Conservation (phyloP, 257 asterid species). For the Gentiana macrophylla region DNA sequence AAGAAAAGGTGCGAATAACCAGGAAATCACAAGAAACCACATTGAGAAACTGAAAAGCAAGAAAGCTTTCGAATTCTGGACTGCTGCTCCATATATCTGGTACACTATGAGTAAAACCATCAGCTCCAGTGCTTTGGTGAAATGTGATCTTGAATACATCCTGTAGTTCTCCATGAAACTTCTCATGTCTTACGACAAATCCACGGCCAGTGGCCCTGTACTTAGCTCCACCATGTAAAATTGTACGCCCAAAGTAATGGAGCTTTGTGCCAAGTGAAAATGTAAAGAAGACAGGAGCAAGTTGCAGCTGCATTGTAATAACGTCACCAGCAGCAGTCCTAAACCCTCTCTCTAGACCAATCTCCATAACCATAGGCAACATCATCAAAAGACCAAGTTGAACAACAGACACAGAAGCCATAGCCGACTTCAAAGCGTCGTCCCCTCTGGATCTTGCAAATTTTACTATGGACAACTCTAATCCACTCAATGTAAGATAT, state of each 20-base stretch:
- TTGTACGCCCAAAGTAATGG: constrained; percentile 88
- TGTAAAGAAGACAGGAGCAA: constrained; percentile 85
- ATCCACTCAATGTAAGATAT: constrained; percentile 81
- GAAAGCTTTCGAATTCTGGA: constrained; percentile 18
- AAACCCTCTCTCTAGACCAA: constrained; percentile 89
- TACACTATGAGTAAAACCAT: constrained; percentile 61
- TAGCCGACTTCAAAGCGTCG: constrained; percentile 61
- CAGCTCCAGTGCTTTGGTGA: constrained; percentile 77
- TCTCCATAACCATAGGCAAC: constrained; percentile 96
- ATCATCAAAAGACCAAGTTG: constrained; percentile 86
- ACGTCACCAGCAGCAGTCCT: constrained; percentile 76
- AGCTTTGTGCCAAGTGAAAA: constrained; percentile 92
- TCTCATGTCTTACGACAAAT: constrained; percentile 85
- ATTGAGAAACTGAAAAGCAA: constrained; percentile 41
- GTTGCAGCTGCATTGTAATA: constrained; percentile 87
- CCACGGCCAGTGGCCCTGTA: constrained; percentile 99
- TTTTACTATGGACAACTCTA: constrained; percentile 64
- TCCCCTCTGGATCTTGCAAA: constrained; percentile 61
- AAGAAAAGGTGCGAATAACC: constrained; percentile 88
- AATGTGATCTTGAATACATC: constrained; percentile 93
- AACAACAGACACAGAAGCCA: constrained; percentile 85
- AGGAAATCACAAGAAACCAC: constrained; percentile 84
- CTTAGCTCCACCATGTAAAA: constrained; percentile 90
- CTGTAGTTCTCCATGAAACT: constrained; percentile 83
- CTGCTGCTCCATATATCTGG: constrained; percentile 41